These are phyloP conservation scores for Echinosophora koreensis DNA, from an alignment of 306 rosid genomes.

Conservation along the genomic window DNA sequence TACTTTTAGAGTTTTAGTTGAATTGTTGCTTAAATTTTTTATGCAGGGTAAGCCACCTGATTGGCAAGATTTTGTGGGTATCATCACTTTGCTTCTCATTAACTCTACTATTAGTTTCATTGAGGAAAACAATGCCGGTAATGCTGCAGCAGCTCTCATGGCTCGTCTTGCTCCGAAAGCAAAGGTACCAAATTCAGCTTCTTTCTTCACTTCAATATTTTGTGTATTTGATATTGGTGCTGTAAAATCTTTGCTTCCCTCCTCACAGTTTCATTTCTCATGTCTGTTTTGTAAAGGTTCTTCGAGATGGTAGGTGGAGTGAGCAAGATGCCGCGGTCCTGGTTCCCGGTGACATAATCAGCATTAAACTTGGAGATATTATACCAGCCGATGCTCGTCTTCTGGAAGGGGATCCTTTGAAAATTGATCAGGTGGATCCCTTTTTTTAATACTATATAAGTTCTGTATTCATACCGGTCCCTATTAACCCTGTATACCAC, in stretches of 20 bases:
- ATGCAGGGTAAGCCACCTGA: slow-evolving; percentile 92
- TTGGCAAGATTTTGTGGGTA: slow-evolving; percentile 99
- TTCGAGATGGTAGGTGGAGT: slow-evolving; percentile 98
- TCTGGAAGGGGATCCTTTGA: slow-evolving; percentile 96
- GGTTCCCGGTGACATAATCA: slow-evolving; percentile 93
- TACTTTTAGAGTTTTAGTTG: slow-evolving; percentile 41
- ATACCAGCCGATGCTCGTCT: slow-evolving; percentile 96
- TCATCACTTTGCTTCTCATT: slow-evolving; percentile 86
- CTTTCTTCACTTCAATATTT: neutral
- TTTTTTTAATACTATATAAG: too few relatives aligned
- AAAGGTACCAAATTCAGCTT: slow-evolving; percentile 64
- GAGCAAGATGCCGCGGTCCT: slow-evolving; percentile 86
- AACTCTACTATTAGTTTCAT: slow-evolving; percentile 98
- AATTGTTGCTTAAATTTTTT: slow-evolving; percentile 12
- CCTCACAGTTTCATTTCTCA: too few relatives aligned
- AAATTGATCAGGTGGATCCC: slow-evolving; percentile 81
- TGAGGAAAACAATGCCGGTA: slow-evolving; percentile 98
- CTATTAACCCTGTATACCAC: too few relatives aligned
- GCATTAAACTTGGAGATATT: slow-evolving; percentile 94
- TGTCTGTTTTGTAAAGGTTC: slow-evolving; percentile 65
- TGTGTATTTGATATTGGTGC: neutral
- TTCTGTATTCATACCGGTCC: too few relatives aligned
- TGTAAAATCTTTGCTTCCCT: slow-evolving; percentile 9
- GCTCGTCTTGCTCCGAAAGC: slow-evolving; percentile 99
- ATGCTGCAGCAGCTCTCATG: slow-evolving; percentile 99